Evolutionary conservation across 2,329 filamentous ascomycete species (phyloP), one percentile per base, ranked within the genome.

Genomic region (Aureobasidium melanogenum): DNA sequence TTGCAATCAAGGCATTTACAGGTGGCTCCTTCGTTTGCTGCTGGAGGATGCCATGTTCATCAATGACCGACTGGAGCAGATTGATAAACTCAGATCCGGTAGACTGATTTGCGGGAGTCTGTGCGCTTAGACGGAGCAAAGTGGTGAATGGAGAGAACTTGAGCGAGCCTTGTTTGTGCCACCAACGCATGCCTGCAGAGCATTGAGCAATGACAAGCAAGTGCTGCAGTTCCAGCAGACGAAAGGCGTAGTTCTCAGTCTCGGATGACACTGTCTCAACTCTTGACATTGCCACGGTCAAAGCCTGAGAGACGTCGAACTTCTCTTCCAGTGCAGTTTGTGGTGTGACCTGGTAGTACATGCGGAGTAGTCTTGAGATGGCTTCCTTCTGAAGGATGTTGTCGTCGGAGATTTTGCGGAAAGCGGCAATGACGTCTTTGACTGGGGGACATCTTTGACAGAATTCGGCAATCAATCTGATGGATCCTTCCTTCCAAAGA

Each of bases 151-250:
- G 88, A 4, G 88, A 90, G 41, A 83, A 76, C 24, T 71, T 71
- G n/a, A 88, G 77, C 0, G 80, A 80, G 76, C 80, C 82, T 63
- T 81, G 78, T 69, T 89, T 92, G 64, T 88, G 82, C 77, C 94
- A 97, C 93, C 93, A 97, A 64, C 88, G 85, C 86, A 96, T 94
- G 6, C 87, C 86, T 0, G 89, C 85, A 3, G 91, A 95, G 67
- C 87, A 84, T 64, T 85, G 84, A 3, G 92, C 91, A 70, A 97
- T 89, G 32, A 85, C 82, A 19, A 96, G 83, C 19, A 96, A 78
- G 71, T 93, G 89, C 71, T 91, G 87, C 30, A 97, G 77, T 73
- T 96, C 89, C 68, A 92, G 83, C 10, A 88, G 72, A 24, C 84
- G 78, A 50, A 92, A 76, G 34, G 34, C 48, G 44, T 81, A 78